These are phyloP conservation scores for Euptelea pleiosperma DNA, from an alignment of 164 flowering plant genomes.

Conservation along the genomic window DNA sequence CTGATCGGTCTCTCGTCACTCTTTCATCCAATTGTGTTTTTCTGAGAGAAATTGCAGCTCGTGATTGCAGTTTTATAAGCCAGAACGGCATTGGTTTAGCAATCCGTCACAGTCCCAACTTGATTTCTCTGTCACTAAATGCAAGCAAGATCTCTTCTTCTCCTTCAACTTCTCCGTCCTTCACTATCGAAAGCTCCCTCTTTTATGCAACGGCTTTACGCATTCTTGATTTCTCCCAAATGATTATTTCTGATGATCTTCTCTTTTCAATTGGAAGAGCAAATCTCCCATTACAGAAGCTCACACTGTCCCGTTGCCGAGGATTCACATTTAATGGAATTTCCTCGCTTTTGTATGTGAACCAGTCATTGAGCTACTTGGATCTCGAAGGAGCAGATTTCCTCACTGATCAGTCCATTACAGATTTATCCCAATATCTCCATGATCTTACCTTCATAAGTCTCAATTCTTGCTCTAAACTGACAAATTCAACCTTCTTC, in stretches of 20 bases:
- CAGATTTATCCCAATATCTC: conserved; percentile 30
- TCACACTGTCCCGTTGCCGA: conserved; percentile 29
- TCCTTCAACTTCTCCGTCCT: neutral
- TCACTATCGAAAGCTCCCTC: conserved; percentile 17
- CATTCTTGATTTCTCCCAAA: conserved; percentile 32
- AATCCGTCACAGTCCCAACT: conserved; percentile 19
- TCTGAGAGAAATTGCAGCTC: conserved; percentile 31
- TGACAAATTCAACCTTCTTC: conserved; percentile 35
- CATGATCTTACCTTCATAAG: conserved; percentile 25
- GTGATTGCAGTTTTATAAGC: conserved; percentile 40
- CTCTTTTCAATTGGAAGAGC: conserved; percentile 37
- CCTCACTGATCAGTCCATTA: conserved; percentile 37
- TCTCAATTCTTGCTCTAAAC: conserved; percentile 31
- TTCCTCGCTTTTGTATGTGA: conserved; percentile 22
- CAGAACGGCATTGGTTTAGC: conserved; percentile 28
- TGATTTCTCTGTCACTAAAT: conserved; percentile 30
- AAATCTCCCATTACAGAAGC: conserved; percentile 35
- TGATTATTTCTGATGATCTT: conserved; percentile 40
- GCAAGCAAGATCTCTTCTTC: conserved; percentile 18
- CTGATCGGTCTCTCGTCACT: conserved; percentile 36
- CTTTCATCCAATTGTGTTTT: conserved; percentile 32
- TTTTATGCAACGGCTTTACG: conserved; percentile 19
- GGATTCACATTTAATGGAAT: conserved; percentile 37
- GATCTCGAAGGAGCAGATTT: conserved; percentile 33
- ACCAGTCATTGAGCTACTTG: conserved; percentile 24